Percentiles rank a stretch among this genome's conserved stretches.
These are phyloP conservation scores for Alopecurus myosuroides DNA, from an alignment of 176 grass and related monocot genomes.

Conservation along the genomic window DNA sequence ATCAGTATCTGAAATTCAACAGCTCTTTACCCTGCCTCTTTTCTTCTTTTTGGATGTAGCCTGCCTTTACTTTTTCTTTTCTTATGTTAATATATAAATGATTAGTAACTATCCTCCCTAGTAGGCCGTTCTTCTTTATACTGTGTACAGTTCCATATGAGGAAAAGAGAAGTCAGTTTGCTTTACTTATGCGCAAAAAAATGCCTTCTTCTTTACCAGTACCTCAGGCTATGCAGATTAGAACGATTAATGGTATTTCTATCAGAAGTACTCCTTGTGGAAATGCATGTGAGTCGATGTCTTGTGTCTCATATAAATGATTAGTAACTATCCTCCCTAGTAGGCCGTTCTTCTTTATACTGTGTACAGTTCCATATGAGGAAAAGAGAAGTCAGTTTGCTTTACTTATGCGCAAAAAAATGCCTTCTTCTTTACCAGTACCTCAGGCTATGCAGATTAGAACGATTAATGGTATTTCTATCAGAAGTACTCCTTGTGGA, in stretches of 20 bases:
- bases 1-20: conserved; percentile 11
- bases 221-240: conserved; percentile 33
- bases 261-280: too few species aligned
- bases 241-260: too few species aligned
- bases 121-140: conserved; percentile 43
- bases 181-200: conserved; percentile 63
- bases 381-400: conserved; percentile 43
- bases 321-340: conserved; percentile 36
- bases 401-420: conserved; percentile 65
- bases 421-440: conserved; percentile 25
- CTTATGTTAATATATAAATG: conserved; percentile 37
- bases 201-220: conserved; percentile 28
- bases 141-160: conserved; percentile 88
- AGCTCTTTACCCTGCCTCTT: conserved; percentile 21
- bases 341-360: conserved; percentile 45
- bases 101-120: conserved; percentile 36
- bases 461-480: too few species aligned
- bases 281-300: conserved; percentile 87
- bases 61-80: neutral
- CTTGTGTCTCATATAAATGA: conserved; percentile 62
- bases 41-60: neutral
- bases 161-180: conserved; percentile 45
- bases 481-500: too few species aligned
- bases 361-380: conserved; percentile 88
- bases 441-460: conserved; percentile 35